Conservation (phyloP, 2,329 filamentous ascomycete species). For the Geosmithia flava region DNA sequence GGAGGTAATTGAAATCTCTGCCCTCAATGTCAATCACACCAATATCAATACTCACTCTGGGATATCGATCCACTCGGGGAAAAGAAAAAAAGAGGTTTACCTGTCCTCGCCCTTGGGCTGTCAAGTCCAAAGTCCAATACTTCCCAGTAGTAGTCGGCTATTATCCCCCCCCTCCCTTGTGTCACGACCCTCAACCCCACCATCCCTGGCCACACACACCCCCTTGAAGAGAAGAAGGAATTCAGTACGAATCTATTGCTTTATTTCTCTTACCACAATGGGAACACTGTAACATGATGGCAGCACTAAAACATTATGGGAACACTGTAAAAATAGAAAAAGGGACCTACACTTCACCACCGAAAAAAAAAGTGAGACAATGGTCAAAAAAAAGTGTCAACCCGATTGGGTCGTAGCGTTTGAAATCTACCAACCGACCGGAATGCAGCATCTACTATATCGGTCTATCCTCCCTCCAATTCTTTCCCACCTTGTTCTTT, state of each 20-base stretch:
- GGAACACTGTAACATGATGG: too few relatives aligned
- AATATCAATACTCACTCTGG: too few relatives aligned
- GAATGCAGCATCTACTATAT: neutral
- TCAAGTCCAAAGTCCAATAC: too few relatives aligned
- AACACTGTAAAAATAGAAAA: too few relatives aligned
- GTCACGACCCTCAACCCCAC: neutral
- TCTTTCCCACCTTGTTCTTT: neutral
- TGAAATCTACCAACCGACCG: neutral
- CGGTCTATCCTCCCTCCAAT: neutral
- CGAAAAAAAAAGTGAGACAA: neutral
- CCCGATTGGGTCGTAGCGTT: neutral
- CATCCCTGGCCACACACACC: neutral
- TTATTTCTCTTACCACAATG: neutral
- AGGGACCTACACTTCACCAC: too few relatives aligned
- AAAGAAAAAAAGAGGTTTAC: too few relatives aligned
- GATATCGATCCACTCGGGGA: too few relatives aligned
- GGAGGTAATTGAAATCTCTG: too few relatives aligned
- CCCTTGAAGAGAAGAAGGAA: neutral
- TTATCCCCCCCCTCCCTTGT: neutral
- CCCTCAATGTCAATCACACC: too few relatives aligned
- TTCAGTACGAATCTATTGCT: neutral
- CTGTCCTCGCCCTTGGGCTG: too few relatives aligned
- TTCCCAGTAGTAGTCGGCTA: too few relatives aligned
- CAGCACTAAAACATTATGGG: too few relatives aligned
- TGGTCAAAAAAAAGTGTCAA: neutral